Evolutionary conservation across 2,329 filamentous ascomycete species (phyloP).

Genomic region (Aspergillus ochraceus): DNA sequence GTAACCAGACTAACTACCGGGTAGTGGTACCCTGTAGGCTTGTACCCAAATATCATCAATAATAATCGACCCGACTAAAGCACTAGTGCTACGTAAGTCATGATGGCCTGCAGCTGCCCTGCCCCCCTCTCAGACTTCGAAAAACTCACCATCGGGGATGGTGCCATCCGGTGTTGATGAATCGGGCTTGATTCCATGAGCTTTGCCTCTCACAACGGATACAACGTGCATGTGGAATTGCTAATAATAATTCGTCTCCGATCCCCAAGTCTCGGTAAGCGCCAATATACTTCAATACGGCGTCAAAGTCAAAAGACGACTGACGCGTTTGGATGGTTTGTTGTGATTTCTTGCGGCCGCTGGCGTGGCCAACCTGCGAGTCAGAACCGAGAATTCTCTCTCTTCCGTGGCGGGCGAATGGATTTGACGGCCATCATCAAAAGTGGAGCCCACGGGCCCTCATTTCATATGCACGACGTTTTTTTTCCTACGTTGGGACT

Average conservation of each 20-base stretch:
- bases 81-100: not conserved
- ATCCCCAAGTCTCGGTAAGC: constrained; percentile 3
- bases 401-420: constrained; percentile 13
- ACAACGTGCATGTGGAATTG: not conserved
- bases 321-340: not conserved
- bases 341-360: constrained; percentile 19
- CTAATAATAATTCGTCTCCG: not conserved
- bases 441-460: constrained; percentile 18
- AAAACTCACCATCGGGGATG: not conserved
- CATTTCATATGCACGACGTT: constrained; percentile 19
- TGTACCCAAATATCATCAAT: not conserved
- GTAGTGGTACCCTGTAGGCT: no score
- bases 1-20: not conserved
- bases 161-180: not conserved
- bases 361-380: constrained; percentile 22
- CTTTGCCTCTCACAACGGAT: not conserved
- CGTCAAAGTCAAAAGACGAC: not conserved
- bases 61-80: not conserved
- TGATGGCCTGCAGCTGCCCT: constrained; percentile 2
- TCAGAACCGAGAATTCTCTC: constrained; percentile 15
- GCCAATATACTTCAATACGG: constrained; percentile 3
- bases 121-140: not conserved
- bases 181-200: not conserved
- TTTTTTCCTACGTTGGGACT: constrained; percentile 3
- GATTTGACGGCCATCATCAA: constrained; percentile 10